Base-by-base conservation (phyloP, 495 filamentous ascomycete species). In the Astrocystis sublimbata region DNA sequence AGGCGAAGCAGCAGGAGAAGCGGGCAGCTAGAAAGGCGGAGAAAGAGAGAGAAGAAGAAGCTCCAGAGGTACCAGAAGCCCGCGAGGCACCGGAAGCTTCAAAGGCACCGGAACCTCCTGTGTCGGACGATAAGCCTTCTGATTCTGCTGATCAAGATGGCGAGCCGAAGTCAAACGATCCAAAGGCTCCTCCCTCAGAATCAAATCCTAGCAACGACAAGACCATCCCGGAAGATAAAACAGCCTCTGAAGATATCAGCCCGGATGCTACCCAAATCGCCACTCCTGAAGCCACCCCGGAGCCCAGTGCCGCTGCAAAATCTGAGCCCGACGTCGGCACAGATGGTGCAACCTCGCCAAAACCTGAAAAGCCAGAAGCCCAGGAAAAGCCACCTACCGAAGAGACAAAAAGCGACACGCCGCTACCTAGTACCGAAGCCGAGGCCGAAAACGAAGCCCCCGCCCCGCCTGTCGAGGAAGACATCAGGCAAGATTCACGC, bases 1-100 rank as follows among this genome's bases (percentile, higher is more conserved):
- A 69, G 60, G 65, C 73, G 42, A 74, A 74, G 64, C 67, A 64
- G 23, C 63, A 65, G n/a, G 71, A 61, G 23, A 71, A 74, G 65
- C 69, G 69, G 49, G 71, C 63, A 1, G 65, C 68, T 28, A n/a
- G n/a, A n/a, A 68, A 66, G 52, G 71, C 66, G 0, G 55, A 65
- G 50, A 71, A 65, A 61, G 50, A 54, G 52, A 62, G 47, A 54
- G 62, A 50, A 46, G 62, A 64, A 51, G 46, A 59, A n/a, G n/a
- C n/a, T n/a, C n/a, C n/a, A n/a, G n/a, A n/a, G n/a, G n/a, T n/a
- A n/a, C n/a, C n/a, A n/a, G n/a, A n/a, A n/a, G n/a, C n/a, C n/a
- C n/a, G n/a, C n/a, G n/a, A n/a, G n/a, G n/a, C n/a, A n/a, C n/a
- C n/a, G n/a, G n/a, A n/a, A n/a, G n/a, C n/a, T 17, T 65, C 66